phyloP scores from a whole-genome alignment of 768 basidiomycete genomes.

The Xerocomus brunneocitrinus region DNA sequence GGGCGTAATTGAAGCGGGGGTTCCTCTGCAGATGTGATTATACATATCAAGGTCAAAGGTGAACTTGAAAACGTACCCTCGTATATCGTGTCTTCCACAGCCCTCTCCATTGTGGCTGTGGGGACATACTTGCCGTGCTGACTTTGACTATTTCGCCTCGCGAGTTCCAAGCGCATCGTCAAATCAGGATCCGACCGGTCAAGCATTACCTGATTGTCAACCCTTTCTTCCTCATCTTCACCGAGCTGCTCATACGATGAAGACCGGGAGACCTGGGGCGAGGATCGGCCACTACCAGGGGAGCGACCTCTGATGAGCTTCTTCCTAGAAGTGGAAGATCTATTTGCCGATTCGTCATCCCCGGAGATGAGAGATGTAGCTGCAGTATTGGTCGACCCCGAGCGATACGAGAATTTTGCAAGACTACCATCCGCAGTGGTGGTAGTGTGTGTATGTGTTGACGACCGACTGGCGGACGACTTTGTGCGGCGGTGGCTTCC shows the following conservation, averaged over 20 bases:
- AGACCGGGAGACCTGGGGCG: constrained; percentile 40
- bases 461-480: constrained; percentile 69
- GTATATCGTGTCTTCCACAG: constrained; percentile 66
- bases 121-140: constrained; percentile 51
- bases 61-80: constrained; percentile 50
- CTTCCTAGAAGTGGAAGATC: constrained; percentile 43
- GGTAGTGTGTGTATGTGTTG: constrained; percentile 66
- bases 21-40: constrained; percentile 42
- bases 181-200: constrained; percentile 77
- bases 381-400: constrained; percentile 59
- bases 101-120: constrained; percentile 39
- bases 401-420: constrained; percentile 68
- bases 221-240: constrained; percentile 42
- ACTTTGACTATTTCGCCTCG: constrained; percentile 77
- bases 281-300: constrained; percentile 34
- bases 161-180: constrained; percentile 72
- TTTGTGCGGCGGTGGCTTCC: constrained; percentile 58
- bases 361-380: constrained; percentile 57
- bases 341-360: constrained; percentile 56
- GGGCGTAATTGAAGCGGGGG: constrained; percentile 53
- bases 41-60: constrained; percentile 4
- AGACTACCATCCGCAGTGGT: constrained; percentile 64
- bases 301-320: constrained; percentile 45
- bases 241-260: constrained; percentile 39
- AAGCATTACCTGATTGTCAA: constrained; percentile 37